phyloP scores from a whole-genome alignment of 1,284 basidiomycete species.

The Ceratobasidium papillatum region DNA sequence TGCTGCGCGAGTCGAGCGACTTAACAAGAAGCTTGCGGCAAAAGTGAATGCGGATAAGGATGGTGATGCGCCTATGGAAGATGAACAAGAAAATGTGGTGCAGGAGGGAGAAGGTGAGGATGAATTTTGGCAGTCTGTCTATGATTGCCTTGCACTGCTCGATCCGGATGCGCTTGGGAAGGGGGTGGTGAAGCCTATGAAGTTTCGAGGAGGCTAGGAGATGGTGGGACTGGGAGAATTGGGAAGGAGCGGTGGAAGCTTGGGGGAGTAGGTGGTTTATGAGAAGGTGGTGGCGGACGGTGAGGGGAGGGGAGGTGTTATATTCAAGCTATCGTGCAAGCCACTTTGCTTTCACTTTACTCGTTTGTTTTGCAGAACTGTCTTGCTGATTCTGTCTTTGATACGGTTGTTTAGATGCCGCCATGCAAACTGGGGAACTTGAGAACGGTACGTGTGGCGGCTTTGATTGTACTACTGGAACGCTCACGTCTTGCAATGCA shows the following conservation, averaged over 20 bases:
- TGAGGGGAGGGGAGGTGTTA: background rate
- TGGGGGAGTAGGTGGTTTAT: no score
- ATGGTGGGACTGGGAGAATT: background rate
- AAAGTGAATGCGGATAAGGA: slow-evolving; percentile 51
- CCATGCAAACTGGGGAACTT: background rate
- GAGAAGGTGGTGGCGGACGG: background rate
- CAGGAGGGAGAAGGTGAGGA: slow-evolving; percentile 52
- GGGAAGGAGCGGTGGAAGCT: background rate
- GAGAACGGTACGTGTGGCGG: background rate
- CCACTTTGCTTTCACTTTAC: background rate
- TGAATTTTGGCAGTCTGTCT: slow-evolving; percentile 40
- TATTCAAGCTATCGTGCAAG: background rate
- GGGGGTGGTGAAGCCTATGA: background rate
- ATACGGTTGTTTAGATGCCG: background rate
- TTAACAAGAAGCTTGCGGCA: slow-evolving; percentile 73
- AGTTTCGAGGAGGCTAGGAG: background rate
- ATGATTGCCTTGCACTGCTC: slow-evolving; percentile 8
- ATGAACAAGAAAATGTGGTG: slow-evolving; percentile 56
- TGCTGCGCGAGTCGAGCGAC: slow-evolving; percentile 81
- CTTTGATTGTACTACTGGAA: background rate
- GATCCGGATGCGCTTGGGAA: slow-evolving; percentile 4
- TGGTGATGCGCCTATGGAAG: slow-evolving; percentile 54
- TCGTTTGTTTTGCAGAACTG: background rate
- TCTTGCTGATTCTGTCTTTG: slow-evolving; percentile 1
- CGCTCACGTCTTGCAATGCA: background rate